A percentile compares a stretch with the other conserved stretches of the same genome.
phyloP scores from a whole-genome alignment of 78 protist genomes.

The Kipferlia bialata region DNA sequence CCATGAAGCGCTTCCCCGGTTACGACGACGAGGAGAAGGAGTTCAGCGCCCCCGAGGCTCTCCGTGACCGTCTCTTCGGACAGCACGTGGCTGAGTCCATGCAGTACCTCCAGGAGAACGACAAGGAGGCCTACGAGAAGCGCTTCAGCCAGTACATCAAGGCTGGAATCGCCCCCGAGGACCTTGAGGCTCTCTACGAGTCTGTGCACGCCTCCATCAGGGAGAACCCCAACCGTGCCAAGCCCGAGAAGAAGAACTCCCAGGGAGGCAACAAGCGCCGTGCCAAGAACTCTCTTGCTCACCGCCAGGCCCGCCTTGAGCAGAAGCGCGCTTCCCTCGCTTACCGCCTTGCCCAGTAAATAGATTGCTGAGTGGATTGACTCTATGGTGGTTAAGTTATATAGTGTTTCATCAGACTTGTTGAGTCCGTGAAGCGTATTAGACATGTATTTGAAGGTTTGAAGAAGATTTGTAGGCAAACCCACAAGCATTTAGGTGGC shows the following conservation, averaged over 20 bases:
- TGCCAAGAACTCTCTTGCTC: background rate
- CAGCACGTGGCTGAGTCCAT: constrained; percentile 89
- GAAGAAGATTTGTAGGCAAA: too few species aligned
- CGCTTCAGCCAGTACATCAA: constrained; percentile 70
- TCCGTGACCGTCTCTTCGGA: constrained; percentile 75
- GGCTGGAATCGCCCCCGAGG: constrained; percentile 54
- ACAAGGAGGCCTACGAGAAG: constrained; percentile 54
- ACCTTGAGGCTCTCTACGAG: constrained; percentile 64
- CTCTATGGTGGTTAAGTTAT: too few species aligned
- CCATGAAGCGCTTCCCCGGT: constrained; percentile 81
- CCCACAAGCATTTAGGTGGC: too few species aligned
- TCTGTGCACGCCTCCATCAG: constrained; percentile 74
- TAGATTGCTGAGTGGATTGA: background rate
- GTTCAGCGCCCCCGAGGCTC: constrained; percentile 65
- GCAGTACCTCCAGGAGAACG: constrained; percentile 72
- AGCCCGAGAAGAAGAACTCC: constrained; percentile 23
- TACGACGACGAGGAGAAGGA: constrained; percentile 54
- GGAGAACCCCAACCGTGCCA: constrained; percentile 54
- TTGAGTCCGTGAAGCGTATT: too few species aligned
- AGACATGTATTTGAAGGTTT: too few species aligned
- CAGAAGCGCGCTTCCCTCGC: constrained; percentile 1
- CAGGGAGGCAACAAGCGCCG: background rate
- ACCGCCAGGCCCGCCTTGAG: background rate
- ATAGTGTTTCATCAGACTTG: too few species aligned
- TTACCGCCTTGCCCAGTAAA: background rate